These are phyloP conservation scores for Tylopilus vinaceipallidus DNA, from an alignment of 768 basidiomycete species.

Conservation along the genomic window DNA sequence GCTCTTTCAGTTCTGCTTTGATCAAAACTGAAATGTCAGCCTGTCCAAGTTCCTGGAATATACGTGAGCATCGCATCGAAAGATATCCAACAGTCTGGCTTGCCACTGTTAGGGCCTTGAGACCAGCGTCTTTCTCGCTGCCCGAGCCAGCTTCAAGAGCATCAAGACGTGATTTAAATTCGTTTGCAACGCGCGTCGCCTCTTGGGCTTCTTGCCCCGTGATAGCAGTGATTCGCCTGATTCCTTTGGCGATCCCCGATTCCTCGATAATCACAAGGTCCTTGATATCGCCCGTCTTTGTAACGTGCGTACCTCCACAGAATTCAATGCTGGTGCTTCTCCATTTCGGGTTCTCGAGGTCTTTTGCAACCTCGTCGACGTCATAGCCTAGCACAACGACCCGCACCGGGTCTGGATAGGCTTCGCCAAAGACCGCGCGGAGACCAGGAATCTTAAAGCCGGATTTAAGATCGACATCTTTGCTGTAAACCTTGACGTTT, in stretches of 20 bases:
- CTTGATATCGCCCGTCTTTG: slow-evolving; percentile 96
- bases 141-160: slow-evolving; percentile 58
- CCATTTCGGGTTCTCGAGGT: slow-evolving; percentile 91
- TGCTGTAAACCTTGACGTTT: slow-evolving; percentile 86
- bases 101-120: slow-evolving; percentile 80
- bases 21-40: slow-evolving; percentile 84
- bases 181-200: slow-evolving; percentile 65
- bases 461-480: slow-evolving; percentile 74
- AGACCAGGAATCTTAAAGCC: slow-evolving; percentile 91
- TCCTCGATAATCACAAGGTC: slow-evolving; percentile 94
- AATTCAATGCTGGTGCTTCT: slow-evolving; percentile 90
- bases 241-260: slow-evolving; percentile 97
- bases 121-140: slow-evolving; percentile 81
- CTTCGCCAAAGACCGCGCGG: slow-evolving; percentile 95
- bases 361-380: slow-evolving; percentile 80
- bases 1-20: slow-evolving; percentile 79
- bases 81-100: slow-evolving; percentile 26
- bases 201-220: slow-evolving; percentile 93
- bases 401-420: slow-evolving; percentile 96
- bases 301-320: slow-evolving; percentile 98
- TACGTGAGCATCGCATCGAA: neutral
- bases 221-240: slow-evolving; percentile 89
- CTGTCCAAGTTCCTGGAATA: slow-evolving; percentile 76
- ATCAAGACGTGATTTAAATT: slow-evolving; percentile 61
- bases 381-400: slow-evolving; percentile 90